phyloP scores from a whole-genome alignment of 2,329 filamentous ascomycete species.

The Aspergillus sp. region DNA sequence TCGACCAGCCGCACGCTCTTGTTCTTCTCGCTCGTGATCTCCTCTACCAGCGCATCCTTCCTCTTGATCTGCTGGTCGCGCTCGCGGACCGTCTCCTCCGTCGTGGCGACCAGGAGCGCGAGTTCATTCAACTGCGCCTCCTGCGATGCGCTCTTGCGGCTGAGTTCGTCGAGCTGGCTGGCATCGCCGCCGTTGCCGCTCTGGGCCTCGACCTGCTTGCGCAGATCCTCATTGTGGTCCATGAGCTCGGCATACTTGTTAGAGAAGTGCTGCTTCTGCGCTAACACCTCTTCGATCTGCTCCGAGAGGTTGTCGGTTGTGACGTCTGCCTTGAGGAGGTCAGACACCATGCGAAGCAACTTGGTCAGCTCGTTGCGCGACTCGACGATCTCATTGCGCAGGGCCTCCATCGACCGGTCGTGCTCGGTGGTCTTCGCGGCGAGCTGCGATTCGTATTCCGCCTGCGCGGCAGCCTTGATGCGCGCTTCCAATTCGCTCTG shows the following conservation, averaged over 20 bases:
- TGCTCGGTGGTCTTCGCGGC: constrained; percentile 51
- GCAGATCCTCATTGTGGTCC: constrained; percentile 31
- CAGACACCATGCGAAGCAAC: constrained; percentile 53
- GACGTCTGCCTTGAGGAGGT: constrained; percentile 39
- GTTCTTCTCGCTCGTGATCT: constrained; percentile 60
- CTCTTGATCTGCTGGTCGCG: constrained; percentile 40
- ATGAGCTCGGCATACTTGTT: constrained; percentile 36
- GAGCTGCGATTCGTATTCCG: constrained; percentile 29
- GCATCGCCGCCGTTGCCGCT: constrained; percentile 27
- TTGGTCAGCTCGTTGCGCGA: constrained; percentile 60
- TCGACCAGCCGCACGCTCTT: constrained; percentile 89
- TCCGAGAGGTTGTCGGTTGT: constrained; percentile 52
- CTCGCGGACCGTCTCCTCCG: constrained; percentile 38
- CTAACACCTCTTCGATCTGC: constrained; percentile 50
- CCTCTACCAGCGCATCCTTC: constrained; percentile 40
- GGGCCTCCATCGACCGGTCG: constrained; percentile 48
- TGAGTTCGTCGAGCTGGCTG: constrained; percentile 26
- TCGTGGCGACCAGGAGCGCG: constrained; percentile 38
- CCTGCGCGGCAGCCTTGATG: constrained; percentile 27
- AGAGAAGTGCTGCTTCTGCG: constrained; percentile 36
- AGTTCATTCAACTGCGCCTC: constrained; percentile 52
- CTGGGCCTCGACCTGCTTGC: constrained; percentile 28
- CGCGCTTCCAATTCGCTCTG: constrained; percentile 33
- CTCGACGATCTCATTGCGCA: constrained; percentile 56
- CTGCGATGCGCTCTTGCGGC: constrained; percentile 34